A percentile compares a stretch with the other conserved stretches of the same genome.
Conservation (phyloP, 257 asterid genomes). For the Solanum clarkiae region DNA sequence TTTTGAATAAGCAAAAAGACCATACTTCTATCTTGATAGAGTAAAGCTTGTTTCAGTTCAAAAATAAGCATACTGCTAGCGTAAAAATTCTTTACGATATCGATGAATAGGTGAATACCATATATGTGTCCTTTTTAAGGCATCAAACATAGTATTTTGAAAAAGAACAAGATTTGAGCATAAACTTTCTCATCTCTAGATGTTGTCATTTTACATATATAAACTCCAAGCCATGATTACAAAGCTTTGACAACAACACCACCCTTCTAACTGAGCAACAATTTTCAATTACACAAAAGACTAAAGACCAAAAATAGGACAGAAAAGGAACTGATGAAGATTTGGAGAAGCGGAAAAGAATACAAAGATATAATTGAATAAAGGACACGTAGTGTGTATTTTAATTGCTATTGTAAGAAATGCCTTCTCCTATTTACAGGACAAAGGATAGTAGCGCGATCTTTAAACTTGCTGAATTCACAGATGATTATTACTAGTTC, state of each 20-base stretch:
- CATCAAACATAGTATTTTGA: not conserved
- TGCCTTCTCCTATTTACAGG: conserved; percentile 25
- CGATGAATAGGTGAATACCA: not conserved
- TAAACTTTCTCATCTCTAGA: not conserved
- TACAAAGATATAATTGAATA: conserved; percentile 6
- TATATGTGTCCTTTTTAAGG: not conserved
- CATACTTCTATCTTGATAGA: not conserved
- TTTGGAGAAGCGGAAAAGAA: not conserved
- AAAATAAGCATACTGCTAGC: not conserved
- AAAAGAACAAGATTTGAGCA: not conserved
- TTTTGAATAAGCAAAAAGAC: not conserved
- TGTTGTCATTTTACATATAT: not conserved
- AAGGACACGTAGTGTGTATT: conserved; percentile 12
- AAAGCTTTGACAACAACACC: not conserved
- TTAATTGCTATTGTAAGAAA: conserved; percentile 23
- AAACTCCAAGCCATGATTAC: not conserved
- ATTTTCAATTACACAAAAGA: not conserved
- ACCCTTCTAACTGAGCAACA: not conserved
- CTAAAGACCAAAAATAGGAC: not conserved
- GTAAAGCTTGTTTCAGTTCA: not conserved
- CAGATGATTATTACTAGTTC: conserved; percentile 23
- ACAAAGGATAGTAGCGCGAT: conserved; percentile 5
- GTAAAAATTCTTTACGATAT: not conserved
- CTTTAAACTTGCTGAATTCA: conserved; percentile 19
- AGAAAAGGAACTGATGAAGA: not conserved